These are phyloP conservation scores for Phallus indusiatus DNA, from an alignment of 768 basidiomycete genomes.

Conservation along the genomic window DNA sequence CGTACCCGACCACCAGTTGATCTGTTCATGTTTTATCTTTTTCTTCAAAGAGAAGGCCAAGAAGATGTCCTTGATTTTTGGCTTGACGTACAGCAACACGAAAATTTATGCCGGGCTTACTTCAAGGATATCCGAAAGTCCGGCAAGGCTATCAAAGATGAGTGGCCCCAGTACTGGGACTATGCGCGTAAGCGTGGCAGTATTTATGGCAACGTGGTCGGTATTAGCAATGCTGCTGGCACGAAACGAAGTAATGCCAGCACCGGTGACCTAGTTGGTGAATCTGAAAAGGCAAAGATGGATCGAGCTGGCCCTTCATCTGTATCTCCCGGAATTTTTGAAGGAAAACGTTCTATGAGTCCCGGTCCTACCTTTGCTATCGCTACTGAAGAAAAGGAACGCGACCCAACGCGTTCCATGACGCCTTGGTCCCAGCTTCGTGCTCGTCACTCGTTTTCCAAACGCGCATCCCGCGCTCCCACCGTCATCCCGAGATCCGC, in stretches of 20 bases:
- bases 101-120: conserved; percentile 96
- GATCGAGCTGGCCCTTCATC: conserved; percentile 25
- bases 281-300: conserved; percentile 62
- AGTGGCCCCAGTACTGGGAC: conserved; percentile 98
- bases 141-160: conserved; percentile 84
- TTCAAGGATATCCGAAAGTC: conserved; percentile 98
- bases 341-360: conserved; percentile 42
- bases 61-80: conserved; percentile 98
- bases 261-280: conserved; percentile 60
- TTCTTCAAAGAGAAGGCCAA: conserved; percentile 89
- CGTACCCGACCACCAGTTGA: conserved; percentile 92
- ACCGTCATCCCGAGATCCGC: conserved; percentile 88
- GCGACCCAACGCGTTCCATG: conserved; percentile 44
- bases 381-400: conserved; percentile 23
- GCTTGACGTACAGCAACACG: conserved; percentile 98
- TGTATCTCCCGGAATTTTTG: conserved; percentile 18
- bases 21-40: conserved; percentile 62
- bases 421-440: conserved; percentile 47
- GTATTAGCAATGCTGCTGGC: conserved; percentile 39
- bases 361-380: conserved; percentile 48
- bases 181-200: conserved; percentile 87
- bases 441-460: conserved; percentile 40
- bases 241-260: conserved; percentile 77
- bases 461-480: conserved; percentile 80
- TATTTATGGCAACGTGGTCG: conserved; percentile 86